Evolutionary conservation across 352 stramenopile species (phyloP).

Genomic region (Phytopythium kandeliae): DNA sequence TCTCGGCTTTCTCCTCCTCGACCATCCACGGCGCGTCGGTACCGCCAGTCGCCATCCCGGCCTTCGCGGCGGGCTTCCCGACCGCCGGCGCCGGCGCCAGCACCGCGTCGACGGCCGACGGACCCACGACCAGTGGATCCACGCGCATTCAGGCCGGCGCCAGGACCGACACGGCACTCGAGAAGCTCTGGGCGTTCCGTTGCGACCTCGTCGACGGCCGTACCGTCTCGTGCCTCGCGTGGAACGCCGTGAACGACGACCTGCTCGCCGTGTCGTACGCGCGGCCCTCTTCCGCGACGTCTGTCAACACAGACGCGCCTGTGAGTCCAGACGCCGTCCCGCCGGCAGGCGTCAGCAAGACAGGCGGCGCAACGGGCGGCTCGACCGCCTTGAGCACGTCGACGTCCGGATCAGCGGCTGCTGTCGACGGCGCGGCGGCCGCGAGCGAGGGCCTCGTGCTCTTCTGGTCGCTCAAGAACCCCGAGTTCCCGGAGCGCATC

Average conservation of each 20-base stretch:
- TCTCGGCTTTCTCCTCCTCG: not conserved
- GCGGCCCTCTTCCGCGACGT: conserved; percentile 3
- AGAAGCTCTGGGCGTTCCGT: conserved; percentile 74
- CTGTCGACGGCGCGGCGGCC: not conserved
- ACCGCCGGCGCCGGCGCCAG: no score
- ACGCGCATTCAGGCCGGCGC: conserved; percentile 1
- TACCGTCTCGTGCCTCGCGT: conserved; percentile 72
- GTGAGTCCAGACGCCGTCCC: not conserved
- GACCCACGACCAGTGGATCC: not conserved
- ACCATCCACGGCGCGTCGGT: not conserved
- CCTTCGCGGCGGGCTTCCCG: conserved; percentile 12
- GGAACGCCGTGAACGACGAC: conserved; percentile 86
- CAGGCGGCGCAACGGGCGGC: conserved; percentile 6
- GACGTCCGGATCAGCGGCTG: conserved; percentile 1
- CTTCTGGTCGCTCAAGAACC: conserved; percentile 93
- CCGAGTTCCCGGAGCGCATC: conserved; percentile 88
- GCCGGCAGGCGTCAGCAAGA: not conserved
- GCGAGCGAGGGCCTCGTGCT: conserved; percentile 77
- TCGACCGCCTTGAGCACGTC: conserved; percentile 2
- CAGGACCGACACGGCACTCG: conserved; percentile 20
- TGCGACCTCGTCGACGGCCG: conserved; percentile 56
- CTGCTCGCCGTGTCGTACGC: conserved; percentile 89
- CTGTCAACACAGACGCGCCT: not conserved
- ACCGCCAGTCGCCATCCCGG: conserved; percentile 8
- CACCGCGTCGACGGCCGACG: conserved; percentile 1